These are phyloP conservation scores for Sclerotinia nivalis DNA, from an alignment of 2,329 filamentous ascomycete species.

Conservation along the genomic window DNA sequence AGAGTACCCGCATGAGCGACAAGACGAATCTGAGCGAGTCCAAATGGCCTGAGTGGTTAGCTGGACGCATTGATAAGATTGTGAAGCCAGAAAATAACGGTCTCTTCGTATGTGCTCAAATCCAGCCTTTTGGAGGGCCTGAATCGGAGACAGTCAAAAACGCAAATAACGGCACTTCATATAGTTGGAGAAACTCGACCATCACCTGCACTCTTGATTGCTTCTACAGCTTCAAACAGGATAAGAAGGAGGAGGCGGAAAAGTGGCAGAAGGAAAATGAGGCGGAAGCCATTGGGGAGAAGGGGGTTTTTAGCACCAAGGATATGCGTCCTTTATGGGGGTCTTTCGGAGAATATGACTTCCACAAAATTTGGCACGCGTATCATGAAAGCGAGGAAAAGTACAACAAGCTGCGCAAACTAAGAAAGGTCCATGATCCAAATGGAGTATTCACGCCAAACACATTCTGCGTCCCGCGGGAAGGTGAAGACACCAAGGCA, in stretches of 20 bases:
- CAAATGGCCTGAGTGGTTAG: slow-evolving; percentile 46
- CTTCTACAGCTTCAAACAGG: slow-evolving; percentile 45
- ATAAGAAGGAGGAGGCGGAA: slow-evolving; percentile 38
- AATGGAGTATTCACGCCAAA: slow-evolving; percentile 40
- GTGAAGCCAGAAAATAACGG: slow-evolving; percentile 43
- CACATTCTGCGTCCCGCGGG: slow-evolving; percentile 30
- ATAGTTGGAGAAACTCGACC: slow-evolving; percentile 50
- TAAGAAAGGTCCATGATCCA: slow-evolving; percentile 40
- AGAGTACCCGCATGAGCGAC: slow-evolving; percentile 49
- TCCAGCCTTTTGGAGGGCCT: slow-evolving; percentile 49
- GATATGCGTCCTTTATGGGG: slow-evolving; percentile 48
- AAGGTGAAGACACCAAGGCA: not conserved
- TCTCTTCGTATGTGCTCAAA: slow-evolving; percentile 49
- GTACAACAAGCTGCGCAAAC: slow-evolving; percentile 43
- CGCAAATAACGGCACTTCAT: slow-evolving; percentile 49
- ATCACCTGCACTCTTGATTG: slow-evolving; percentile 47
- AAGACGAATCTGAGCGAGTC: slow-evolving; percentile 46
- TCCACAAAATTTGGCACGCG: slow-evolving; percentile 43
- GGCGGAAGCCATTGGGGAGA: slow-evolving; percentile 31
- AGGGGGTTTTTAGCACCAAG: slow-evolving; percentile 44
- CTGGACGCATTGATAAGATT: slow-evolving; percentile 44
- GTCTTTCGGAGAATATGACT: slow-evolving; percentile 45
- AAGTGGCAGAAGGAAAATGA: slow-evolving; percentile 44
- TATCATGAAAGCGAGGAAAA: slow-evolving; percentile 45
- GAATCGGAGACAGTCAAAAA: slow-evolving; percentile 47